Evolutionary conservation across 352 stramenopile species (phyloP).

Genomic region (Hyaloperonospora arabidopsidis): DNA sequence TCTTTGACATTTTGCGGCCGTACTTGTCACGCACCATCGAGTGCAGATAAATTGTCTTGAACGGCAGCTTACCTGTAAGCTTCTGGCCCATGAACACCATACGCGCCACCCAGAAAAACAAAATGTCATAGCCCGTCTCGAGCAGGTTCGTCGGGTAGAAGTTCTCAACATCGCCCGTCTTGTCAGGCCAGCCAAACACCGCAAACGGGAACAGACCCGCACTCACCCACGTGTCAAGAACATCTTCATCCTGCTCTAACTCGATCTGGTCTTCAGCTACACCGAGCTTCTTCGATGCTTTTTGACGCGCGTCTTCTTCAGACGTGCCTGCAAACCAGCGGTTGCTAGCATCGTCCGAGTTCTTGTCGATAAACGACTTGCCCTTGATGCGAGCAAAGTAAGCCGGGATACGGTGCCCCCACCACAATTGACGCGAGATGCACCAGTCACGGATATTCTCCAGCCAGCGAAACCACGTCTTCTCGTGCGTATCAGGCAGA

Average conservation of each 20-base stretch:
- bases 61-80: slow-evolving; percentile 94
- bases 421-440: slow-evolving; percentile 98
- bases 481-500: slow-evolving; percentile 85
- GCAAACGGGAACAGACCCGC: slow-evolving; percentile 93
- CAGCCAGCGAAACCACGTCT: slow-evolving; percentile 96
- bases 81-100: slow-evolving; percentile 96
- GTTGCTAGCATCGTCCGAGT: slow-evolving; percentile 43
- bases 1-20: slow-evolving; percentile 99
- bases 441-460: slow-evolving; percentile 99
- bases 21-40: slow-evolving; percentile 97
- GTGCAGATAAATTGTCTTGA: slow-evolving; percentile 96
- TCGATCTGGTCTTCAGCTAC: slow-evolving; percentile 54
- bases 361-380: slow-evolving; percentile 64
- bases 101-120: slow-evolving; percentile 99
- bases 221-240: slow-evolving; percentile 99
- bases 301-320: slow-evolving; percentile 83
- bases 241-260: slow-evolving; percentile 97
- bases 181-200: slow-evolving; percentile 77
- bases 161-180: slow-evolving; percentile 60
- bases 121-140: slow-evolving; percentile 99
- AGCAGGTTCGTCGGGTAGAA: slow-evolving; percentile 96
- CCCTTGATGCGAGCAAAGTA: slow-evolving; percentile 92
- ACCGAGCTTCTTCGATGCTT: slow-evolving; percentile 70
- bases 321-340: slow-evolving; percentile 76
- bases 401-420: slow-evolving; percentile 98